Conservation (phyloP, 129 eudicot genomes). For the Ambrosia trifida region DNA sequence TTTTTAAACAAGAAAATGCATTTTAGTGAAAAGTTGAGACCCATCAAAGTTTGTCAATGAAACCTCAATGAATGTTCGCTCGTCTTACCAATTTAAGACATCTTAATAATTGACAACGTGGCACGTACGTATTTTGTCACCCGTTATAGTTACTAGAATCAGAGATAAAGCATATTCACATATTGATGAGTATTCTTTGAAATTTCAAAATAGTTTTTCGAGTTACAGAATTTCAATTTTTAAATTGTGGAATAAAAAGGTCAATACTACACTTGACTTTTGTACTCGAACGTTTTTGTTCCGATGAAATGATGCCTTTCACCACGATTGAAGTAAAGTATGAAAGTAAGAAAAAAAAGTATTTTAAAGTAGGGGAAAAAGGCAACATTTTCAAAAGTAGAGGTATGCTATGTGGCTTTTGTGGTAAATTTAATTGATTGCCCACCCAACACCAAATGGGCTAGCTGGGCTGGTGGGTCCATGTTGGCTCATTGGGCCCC, state of each 20-base stretch:
- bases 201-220: background rate
- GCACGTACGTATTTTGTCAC: too few relatives aligned
- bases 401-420: slow-evolving; percentile 29
- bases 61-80: too few relatives aligned
- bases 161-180: too few relatives aligned
- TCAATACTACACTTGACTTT: slow-evolving; percentile 25
- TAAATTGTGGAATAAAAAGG: slow-evolving; percentile 8
- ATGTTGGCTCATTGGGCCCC: slow-evolving; percentile 36
- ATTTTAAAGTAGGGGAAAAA: slow-evolving; percentile 29
- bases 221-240: background rate
- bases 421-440: slow-evolving; percentile 30
- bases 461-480: slow-evolving; percentile 46
- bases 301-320: slow-evolving; percentile 31
- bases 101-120: too few relatives aligned
- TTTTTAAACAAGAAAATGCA: too few relatives aligned
- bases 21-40: too few relatives aligned
- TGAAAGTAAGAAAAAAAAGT: slow-evolving; percentile 12
- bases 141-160: too few relatives aligned
- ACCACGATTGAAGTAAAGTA: slow-evolving; percentile 33
- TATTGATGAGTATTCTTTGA: too few relatives aligned
- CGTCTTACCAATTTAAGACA: too few relatives aligned
- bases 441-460: slow-evolving; percentile 41
- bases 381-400: slow-evolving; percentile 24
- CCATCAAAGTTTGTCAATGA: too few relatives aligned
- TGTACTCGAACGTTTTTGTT: background rate